Percentiles rank a stretch among this genome's conserved stretches.
Conservation (phyloP, 2,329 filamentous ascomycete genomes). For the Zymoseptoria crescenta region DNA sequence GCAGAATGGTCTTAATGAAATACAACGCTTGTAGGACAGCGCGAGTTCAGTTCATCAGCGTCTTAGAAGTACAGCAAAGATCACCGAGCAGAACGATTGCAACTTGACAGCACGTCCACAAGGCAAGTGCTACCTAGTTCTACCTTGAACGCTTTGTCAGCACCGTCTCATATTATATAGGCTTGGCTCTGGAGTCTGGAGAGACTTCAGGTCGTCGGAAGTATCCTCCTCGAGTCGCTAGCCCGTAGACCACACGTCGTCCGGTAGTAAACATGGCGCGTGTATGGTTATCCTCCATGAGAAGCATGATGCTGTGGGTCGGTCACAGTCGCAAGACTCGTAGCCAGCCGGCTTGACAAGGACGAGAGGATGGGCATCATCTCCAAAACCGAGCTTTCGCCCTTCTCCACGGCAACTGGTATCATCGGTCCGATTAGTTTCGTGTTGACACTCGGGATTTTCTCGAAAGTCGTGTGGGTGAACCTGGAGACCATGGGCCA, state of each 20-base stretch:
- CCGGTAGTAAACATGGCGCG: not conserved
- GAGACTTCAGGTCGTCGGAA: not conserved
- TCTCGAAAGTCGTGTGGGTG: constrained; percentile 35
- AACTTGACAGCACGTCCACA: too few species aligned
- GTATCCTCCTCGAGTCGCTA: not conserved
- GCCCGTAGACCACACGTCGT: not conserved
- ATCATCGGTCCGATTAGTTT: constrained; percentile 38
- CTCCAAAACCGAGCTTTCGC: constrained; percentile 25
- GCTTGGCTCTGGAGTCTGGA: not conserved
- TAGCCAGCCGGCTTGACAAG: not conserved
- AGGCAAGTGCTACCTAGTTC: too few species aligned
- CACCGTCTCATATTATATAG: not conserved
- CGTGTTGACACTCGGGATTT: constrained; percentile 37
- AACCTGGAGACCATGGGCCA: constrained; percentile 32
- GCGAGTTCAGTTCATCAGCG: too few species aligned
- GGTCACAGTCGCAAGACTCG: not conserved
- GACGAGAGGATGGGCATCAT: constrained; percentile 25
- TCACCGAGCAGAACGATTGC: too few species aligned
- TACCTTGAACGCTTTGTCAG: not conserved
- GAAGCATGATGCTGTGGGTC: not conserved
- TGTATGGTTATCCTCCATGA: not conserved
- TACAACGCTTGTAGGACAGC: too few species aligned
- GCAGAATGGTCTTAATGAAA: not conserved
- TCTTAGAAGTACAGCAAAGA: too few species aligned
- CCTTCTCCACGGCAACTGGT: constrained; percentile 30